A percentile compares a stretch with the other conserved stretches of the same genome.
phyloP scores from a whole-genome alignment of 2,329 filamentous ascomycete species.

The Cladosporium cucumerinum region DNA sequence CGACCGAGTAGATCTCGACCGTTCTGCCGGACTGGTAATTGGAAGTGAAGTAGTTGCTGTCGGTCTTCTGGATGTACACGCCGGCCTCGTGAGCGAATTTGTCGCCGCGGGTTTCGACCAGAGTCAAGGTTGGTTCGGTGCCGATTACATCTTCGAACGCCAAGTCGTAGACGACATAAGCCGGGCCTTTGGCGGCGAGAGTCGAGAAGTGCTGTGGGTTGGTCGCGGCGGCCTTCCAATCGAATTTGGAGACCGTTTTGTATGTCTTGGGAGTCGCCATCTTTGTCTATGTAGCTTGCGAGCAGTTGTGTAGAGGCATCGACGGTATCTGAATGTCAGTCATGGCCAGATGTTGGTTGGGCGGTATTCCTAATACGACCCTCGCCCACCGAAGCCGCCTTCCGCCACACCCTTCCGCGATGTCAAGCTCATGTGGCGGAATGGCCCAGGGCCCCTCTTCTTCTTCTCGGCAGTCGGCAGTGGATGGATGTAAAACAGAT shows the following conservation, averaged over 20 bases:
- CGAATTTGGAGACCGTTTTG: not conserved
- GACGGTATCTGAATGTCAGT: not conserved
- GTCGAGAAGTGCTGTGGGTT: not conserved
- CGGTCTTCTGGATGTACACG: slow-evolving; percentile 23
- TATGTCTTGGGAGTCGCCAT: not conserved
- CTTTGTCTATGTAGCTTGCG: not conserved
- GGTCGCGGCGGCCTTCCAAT: slow-evolving; percentile 3
- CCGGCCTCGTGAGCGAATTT: slow-evolving; percentile 36
- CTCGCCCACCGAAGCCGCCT: not conserved
- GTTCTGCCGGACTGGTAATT: slow-evolving; percentile 23
- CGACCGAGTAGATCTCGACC: slow-evolving; percentile 20
- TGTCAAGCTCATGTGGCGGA: not conserved
- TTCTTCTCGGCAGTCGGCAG: not conserved
- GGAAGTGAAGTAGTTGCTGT: slow-evolving; percentile 37
- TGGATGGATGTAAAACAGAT: not conserved
- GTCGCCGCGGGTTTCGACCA: slow-evolving; percentile 3
- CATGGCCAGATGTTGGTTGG: not conserved
- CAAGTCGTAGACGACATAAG: slow-evolving; percentile 11
- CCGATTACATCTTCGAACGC: slow-evolving; percentile 8
- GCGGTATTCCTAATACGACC: not conserved
- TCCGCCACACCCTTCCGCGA: not conserved
- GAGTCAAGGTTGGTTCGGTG: not conserved
- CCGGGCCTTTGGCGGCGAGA: not conserved
- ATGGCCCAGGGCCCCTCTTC: not conserved
- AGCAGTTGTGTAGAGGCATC: not conserved